A percentile compares a stretch with the other conserved stretches of the same genome.
These are phyloP conservation scores for Citrus trifoliata DNA, from an alignment of 345 rosid species.

Conservation along the genomic window DNA sequence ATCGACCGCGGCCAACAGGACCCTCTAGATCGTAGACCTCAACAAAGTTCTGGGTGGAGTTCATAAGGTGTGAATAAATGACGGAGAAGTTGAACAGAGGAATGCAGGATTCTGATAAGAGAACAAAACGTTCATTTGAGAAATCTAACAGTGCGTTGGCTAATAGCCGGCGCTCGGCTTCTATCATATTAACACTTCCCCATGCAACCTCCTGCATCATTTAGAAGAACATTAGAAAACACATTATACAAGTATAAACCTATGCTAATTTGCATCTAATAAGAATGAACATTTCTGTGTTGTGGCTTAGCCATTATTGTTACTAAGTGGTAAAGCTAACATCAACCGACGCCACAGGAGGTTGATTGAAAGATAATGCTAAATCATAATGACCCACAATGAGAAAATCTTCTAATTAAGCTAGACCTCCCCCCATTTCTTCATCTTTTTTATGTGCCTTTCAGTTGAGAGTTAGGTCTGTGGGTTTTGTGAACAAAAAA, in stretches of 20 bases:
- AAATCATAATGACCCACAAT: not conserved
- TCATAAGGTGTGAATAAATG: conserved; percentile 51
- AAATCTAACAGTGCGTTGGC: conserved; percentile 75
- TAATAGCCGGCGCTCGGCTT: conserved; percentile 78
- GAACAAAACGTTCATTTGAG: conserved; percentile 67
- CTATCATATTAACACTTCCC: conserved; percentile 80
- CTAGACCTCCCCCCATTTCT: not conserved
- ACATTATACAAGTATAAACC: not conserved
- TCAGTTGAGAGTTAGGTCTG: not conserved
- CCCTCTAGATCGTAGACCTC: conserved; percentile 52
- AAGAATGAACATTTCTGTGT: not conserved
- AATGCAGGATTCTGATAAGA: conserved; percentile 83
- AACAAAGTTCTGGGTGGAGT: conserved; percentile 46
- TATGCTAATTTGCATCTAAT: not conserved
- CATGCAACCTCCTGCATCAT: conserved; percentile 59
- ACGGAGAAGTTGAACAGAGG: conserved; percentile 79
- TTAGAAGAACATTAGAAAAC: not conserved
- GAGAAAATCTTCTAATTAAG: not conserved
- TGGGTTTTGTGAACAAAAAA: not conserved
- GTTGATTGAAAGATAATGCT: not conserved
- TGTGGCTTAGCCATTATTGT: not conserved
- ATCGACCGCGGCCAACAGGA: conserved; percentile 70
- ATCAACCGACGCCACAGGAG: not conserved
- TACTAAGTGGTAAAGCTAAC: not conserved
- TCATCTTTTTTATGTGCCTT: not conserved